Base-by-base conservation (phyloP, 805 yeast species). In the Yamadazyma philogaea region DNA sequence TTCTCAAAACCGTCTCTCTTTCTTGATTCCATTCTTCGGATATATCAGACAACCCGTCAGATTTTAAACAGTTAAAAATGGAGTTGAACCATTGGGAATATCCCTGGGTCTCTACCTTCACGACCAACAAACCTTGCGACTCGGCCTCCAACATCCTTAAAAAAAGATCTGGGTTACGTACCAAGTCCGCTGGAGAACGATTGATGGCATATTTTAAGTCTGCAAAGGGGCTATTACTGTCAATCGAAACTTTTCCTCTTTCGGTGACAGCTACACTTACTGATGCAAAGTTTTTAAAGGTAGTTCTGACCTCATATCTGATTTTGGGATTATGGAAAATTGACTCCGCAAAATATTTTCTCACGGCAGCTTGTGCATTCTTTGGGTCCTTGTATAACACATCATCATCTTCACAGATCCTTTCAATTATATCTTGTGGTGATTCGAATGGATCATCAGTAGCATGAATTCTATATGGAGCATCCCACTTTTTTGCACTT, bases 141-240 rank as follows among this genome's bases (percentile, higher is more conserved):
- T 93, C 99, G 2, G 98, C 99, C 56, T 85, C 90, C 38, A 90
- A 65, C 96, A 93, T 93, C 55, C 95, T 78, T 55, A 93, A 70
- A 52, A 85, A 87, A 31, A 84, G 67, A 53, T 88, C 96, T 1
- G 99, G 98, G 43, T 79, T 73, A 30, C 70, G 70, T 6, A 78
- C 74, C 55, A 93, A 78, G 44, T 88, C 88, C n/a, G 76, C 75
- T 12, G 90, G 82, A 2, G 86, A 74, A 58, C 93, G 77, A 63
- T 88, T 86, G 43, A 80, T 75, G 17, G 96, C 95, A 63, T 93
- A 93, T 59, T 93, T 93, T 66, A 93, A 82, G 56, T 88, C 96
- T 45, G 86, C 88, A 55, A 82, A 90, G 2, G 89, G 84, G 41
- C 90, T 82, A 51, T 81, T 82, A 40, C 77, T 81, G 51, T 84